These are phyloP conservation scores for Ceratocystis cacaofunesta DNA, from an alignment of 2,329 filamentous ascomycete species.

Conservation along the genomic window DNA sequence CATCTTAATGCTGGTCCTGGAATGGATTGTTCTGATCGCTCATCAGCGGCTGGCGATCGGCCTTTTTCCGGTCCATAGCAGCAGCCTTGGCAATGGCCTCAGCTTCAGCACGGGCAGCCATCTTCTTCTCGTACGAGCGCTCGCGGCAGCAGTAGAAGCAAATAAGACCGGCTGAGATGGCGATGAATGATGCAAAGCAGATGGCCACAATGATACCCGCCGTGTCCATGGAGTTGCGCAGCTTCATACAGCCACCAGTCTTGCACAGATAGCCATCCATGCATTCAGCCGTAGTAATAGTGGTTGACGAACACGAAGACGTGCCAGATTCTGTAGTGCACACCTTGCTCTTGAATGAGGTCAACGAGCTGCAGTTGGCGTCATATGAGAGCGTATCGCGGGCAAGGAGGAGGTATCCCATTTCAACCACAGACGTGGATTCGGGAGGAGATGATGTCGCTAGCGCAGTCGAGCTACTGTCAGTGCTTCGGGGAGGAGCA, in stretches of 20 bases:
- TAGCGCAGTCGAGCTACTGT: not conserved
- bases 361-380: constrained; percentile 18
- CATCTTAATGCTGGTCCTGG: constrained; percentile 23
- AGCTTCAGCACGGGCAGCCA: constrained; percentile 34
- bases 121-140: constrained; percentile 30
- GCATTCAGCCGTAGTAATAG: constrained; percentile 28
- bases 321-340: constrained; percentile 22
- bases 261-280: constrained; percentile 31
- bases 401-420: constrained; percentile 17
- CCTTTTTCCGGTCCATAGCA: constrained; percentile 27
- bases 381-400: constrained; percentile 10
- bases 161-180: constrained; percentile 27
- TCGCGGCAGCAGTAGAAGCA: constrained; percentile 40
- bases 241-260: constrained; percentile 31
- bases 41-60: constrained; percentile 27
- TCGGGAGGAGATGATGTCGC: not conserved
- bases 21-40: constrained; percentile 25
- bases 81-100: constrained; percentile 36
- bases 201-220: constrained; percentile 35
- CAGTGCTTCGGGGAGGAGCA: constrained; percentile 1
- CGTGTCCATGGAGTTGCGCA: constrained; percentile 27
- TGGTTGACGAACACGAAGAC: constrained; percentile 28
- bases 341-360: constrained; percentile 24
- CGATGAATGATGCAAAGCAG: constrained; percentile 31
- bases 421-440: constrained; percentile 16